Evolutionary conservation across 2,329 filamentous ascomycete species (phyloP).

Genomic region (Harringtonia aguacate): DNA sequence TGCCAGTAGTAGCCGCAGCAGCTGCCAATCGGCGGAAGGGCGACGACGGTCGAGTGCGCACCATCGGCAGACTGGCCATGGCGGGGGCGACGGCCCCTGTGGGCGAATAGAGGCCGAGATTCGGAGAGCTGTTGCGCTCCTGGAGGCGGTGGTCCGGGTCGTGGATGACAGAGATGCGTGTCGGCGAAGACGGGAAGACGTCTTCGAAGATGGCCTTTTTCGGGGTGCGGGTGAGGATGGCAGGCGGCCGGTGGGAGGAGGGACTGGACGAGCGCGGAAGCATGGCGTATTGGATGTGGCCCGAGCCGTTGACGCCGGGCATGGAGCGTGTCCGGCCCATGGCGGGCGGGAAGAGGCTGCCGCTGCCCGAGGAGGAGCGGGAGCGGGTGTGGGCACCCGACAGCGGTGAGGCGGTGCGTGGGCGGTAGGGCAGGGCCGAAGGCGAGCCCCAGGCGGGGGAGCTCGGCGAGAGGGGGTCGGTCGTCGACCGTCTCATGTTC

Average conservation of each 20-base stretch:
- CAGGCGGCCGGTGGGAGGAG: slow-evolving; percentile 29
- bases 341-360: slow-evolving; percentile 23
- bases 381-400: slow-evolving; percentile 46
- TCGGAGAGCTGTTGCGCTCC: slow-evolving; percentile 43
- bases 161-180: slow-evolving; percentile 39
- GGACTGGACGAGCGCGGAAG: slow-evolving; percentile 44
- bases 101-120: slow-evolving; percentile 21
- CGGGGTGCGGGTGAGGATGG: slow-evolving; percentile 21
- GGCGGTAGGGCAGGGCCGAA: slow-evolving; percentile 42
- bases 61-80: slow-evolving; percentile 8
- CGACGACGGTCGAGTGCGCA: slow-evolving; percentile 36
- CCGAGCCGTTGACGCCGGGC: slow-evolving; percentile 49
- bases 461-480: slow-evolving; percentile 45
- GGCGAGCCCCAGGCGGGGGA: slow-evolving; percentile 38
- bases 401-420: slow-evolving; percentile 51
- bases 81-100: slow-evolving; percentile 12
- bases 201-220: slow-evolving; percentile 47
- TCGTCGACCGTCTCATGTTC: slow-evolving; percentile 46
- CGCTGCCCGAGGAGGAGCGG: slow-evolving; percentile 43
- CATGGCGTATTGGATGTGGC: slow-evolving; percentile 45
- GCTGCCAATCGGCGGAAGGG: slow-evolving; percentile 39
- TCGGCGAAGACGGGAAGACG: slow-evolving; percentile 45
- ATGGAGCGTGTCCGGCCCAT: slow-evolving; percentile 56
- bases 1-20: too few relatives aligned
- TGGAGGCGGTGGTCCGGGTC: slow-evolving; percentile 33